Evolutionary conservation across 2,329 filamentous ascomycete genomes (phyloP).

Genomic region (Septoria petroselini): DNA sequence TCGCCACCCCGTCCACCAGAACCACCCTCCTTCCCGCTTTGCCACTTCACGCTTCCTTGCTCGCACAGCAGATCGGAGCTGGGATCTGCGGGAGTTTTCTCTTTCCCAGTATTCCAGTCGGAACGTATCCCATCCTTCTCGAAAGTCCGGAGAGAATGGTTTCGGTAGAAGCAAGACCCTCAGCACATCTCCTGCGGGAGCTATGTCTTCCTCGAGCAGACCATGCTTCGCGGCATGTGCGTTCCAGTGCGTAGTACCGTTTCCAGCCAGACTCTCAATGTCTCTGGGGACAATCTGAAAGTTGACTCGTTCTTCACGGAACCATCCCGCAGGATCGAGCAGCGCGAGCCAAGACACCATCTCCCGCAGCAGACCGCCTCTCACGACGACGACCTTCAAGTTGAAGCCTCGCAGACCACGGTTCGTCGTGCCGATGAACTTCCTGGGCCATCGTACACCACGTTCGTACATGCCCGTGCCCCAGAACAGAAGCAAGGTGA

Average conservation of each 20-base stretch:
- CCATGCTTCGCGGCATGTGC: conserved; percentile 38
- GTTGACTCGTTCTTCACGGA: conserved; percentile 35
- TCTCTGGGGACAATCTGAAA: conserved; percentile 41
- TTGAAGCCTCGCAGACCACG: conserved; percentile 89
- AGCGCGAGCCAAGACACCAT: conserved; percentile 53
- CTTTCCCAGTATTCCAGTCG: conserved; percentile 93
- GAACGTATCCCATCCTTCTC: conserved; percentile 96
- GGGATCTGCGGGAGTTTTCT: conserved; percentile 82
- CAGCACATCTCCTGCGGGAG: conserved; percentile 84
- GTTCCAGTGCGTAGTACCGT: conserved; percentile 40
- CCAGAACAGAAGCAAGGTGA: conserved; percentile 85
- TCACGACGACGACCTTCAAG: conserved; percentile 88
- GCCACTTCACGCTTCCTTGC: conserved; percentile 66
- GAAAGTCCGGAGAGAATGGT: conserved; percentile 88
- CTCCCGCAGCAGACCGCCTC: conserved; percentile 78
- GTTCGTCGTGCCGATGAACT: conserved; percentile 87
- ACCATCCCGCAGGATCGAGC: conserved; percentile 36
- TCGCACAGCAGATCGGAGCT: conserved; percentile 68
- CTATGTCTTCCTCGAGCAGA: conserved; percentile 77
- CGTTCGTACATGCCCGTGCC: conserved; percentile 95
- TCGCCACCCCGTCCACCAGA: conserved; percentile 83
- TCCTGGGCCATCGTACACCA: conserved; percentile 86
- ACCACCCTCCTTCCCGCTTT: conserved; percentile 67
- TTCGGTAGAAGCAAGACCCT: conserved; percentile 89
- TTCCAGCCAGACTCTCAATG: conserved; percentile 46